Evolutionary conservation across 805 yeast genomes (phyloP), one percentile per base, ranked within the genome.

Genomic region (Teunomyces kruisii): DNA sequence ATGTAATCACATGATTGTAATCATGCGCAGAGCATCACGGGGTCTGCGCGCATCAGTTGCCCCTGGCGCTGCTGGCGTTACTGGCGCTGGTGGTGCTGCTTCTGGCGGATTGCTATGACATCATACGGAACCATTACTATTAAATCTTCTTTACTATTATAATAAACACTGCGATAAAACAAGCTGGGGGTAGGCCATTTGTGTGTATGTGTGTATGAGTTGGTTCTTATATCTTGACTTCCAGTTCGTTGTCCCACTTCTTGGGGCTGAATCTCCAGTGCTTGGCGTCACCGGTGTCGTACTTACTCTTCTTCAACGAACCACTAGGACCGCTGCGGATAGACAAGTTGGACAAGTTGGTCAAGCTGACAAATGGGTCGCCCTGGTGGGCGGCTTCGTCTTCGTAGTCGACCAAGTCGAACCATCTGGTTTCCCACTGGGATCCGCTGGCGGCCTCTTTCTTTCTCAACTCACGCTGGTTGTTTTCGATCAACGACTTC

Each of bases 341-440:
- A 7, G 91, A 84, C 46, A 86, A 70, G 48, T 74, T 72, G 37
- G 85, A 79, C 54, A 75, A 57, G 30, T 68, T 62, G 32, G 69
- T 60, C 57, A 72, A 67, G 45, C 57, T 66, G n/a, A 58, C 51
- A 47, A 72, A 67, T 7, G 56, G 45, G 52, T 72, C 76, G 6
- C 38, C 38, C n/a, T 35, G 38, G 15, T 54, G 61, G 17, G 46
- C 38, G 2, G 40, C 43, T 9, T 43, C 46, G 2, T 44, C 49
- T 29, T 35, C 49, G 45, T 66, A 63, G 49, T 71, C 70, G 13
- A 62, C 62, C 37, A 54, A 50, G 52, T 77, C 79, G 65, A 92
- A 92, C 92, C 96, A 92, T 67, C 92, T 80, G 50, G 82, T 79
- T 55, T 79, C 66, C 99, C 99, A 92, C 40, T 61, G 59, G 12